A percentile compares a stretch with the other conserved stretches of the same genome.
Evolutionary conservation across 1,284 basidiomycete genomes (phyloP).

Genomic region (Trametes polyzona): DNA sequence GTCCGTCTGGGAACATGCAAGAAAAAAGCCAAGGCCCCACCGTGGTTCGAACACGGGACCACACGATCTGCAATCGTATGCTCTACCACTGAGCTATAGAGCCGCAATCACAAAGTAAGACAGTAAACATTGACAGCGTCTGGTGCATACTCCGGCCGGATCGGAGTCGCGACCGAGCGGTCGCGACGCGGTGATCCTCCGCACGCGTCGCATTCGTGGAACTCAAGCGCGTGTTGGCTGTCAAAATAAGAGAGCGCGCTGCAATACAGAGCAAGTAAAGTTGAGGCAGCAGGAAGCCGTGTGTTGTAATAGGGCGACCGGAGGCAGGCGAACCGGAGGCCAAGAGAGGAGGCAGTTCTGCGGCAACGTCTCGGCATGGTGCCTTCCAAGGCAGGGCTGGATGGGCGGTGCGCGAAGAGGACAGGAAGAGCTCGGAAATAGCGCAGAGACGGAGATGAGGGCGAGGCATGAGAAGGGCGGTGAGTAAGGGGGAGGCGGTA

Average conservation of each 20-base stretch:
- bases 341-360: constrained; percentile 6
- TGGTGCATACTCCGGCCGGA: neutral
- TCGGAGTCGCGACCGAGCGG: neutral
- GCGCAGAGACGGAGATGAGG: neutral
- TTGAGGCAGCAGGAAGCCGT: constrained; percentile 1
- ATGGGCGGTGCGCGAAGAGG: neutral
- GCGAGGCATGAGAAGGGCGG: neutral
- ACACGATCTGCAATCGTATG: constrained; percentile 19
- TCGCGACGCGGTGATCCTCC: neutral
- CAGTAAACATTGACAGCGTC: neutral
- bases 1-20: neutral
- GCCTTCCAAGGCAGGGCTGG: neutral
- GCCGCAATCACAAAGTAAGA: neutral
- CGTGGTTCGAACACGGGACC: constrained; percentile 21
- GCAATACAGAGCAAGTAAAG: neutral
- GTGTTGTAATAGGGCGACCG: neutral
- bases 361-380: constrained; percentile 3
- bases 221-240: neutral
- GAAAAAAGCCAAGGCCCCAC: constrained; percentile 7
- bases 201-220: neutral
- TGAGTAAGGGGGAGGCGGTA: too few relatives aligned
- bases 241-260: neutral
- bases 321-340: constrained; percentile 2
- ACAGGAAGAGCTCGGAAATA: neutral
- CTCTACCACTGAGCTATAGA: constrained; percentile 23